Evolutionary conservation across 208 protist species (phyloP).

Genomic region (Strigomonas culicis): DNA sequence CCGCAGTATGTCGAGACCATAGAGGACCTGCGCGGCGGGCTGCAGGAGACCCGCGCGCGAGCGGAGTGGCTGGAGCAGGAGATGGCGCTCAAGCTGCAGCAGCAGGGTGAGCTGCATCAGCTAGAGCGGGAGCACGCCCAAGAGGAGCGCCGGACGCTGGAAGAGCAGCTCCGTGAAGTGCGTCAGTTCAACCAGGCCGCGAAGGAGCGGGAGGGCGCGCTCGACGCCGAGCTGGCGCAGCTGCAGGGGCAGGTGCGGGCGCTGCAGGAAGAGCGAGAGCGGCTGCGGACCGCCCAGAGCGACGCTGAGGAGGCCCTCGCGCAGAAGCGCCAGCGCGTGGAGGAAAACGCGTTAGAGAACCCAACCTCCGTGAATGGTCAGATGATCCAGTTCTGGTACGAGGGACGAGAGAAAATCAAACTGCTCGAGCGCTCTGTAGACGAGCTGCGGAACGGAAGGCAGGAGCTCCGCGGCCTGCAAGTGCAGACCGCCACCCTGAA

Average conservation of each 20-base stretch:
- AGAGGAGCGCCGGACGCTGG: background rate
- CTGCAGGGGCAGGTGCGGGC: conserved; percentile 28
- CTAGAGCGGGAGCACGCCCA: conserved; percentile 8
- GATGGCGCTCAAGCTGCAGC: conserved; percentile 20
- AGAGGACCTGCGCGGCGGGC: conserved; percentile 17
- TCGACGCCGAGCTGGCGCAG: conserved; percentile 16
- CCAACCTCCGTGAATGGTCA: conserved; percentile 57
- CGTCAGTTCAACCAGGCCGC: background rate
- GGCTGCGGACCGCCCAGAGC: conserved; percentile 6
- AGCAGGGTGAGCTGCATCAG: conserved; percentile 24
- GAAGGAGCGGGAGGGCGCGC: conserved; percentile 6
- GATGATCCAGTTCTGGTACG: conserved; percentile 66
- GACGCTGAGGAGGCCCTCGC: conserved; percentile 17
- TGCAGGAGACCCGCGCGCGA: conserved; percentile 25
- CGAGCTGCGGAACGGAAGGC: conserved; percentile 33
- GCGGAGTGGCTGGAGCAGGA: conserved; percentile 20
- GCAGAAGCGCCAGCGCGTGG: conserved; percentile 41
- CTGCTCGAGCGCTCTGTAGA: conserved; percentile 36
- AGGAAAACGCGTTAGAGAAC: conserved; percentile 34
- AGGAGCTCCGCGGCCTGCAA: conserved; percentile 32
- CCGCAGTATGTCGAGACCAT: conserved; percentile 18
- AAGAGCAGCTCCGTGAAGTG: conserved; percentile 15
- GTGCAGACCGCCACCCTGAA: conserved; percentile 56
- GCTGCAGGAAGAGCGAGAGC: conserved; percentile 18
- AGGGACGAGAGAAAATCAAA: conserved; percentile 47